Evolutionary conservation across 352 stramenopile species (phyloP).

Genomic region (Globisporangium uncinulatum): DNA sequence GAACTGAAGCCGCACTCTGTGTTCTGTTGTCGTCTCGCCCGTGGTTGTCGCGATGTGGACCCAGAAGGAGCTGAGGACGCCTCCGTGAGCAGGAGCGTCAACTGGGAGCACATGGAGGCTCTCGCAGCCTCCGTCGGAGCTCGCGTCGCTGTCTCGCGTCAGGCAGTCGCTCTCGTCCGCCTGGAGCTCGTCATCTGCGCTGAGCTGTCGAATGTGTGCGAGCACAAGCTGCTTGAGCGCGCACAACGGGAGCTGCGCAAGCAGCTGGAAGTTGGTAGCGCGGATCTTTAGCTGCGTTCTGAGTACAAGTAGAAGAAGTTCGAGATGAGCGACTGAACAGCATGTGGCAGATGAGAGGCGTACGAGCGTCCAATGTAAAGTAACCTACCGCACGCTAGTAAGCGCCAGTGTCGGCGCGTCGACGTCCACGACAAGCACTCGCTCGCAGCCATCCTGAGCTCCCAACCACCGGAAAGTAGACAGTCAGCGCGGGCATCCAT

Average conservation of each 20-base stretch:
- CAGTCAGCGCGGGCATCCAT: background rate
- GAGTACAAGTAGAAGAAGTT: background rate
- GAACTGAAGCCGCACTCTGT: constrained; percentile 7
- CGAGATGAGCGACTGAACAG: background rate
- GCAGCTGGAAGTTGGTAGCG: constrained; percentile 8
- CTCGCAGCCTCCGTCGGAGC: too few relatives aligned
- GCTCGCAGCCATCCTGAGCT: constrained; percentile 1
- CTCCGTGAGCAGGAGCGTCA: background rate
- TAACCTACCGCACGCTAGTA: background rate
- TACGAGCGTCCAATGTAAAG: background rate
- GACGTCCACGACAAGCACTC: constrained; percentile 8
- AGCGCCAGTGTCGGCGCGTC: constrained; percentile 9
- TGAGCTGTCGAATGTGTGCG: constrained; percentile 2
- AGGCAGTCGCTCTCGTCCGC: background rate
- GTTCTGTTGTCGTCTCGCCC: background rate
- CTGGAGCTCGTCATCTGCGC: background rate
- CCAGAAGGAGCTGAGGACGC: background rate
- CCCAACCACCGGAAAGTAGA: background rate
- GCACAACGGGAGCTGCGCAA: constrained; percentile 24
- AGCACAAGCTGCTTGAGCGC: constrained; percentile 28
- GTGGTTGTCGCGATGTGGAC: constrained; percentile 1
- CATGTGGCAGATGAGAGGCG: background rate
- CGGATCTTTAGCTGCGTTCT: constrained; percentile 9
- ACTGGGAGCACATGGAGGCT: background rate
- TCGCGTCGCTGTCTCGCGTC: background rate